Base-by-base conservation (phyloP, 768 basidiomycete genomes). In the Gymnopilus dilepis region DNA sequence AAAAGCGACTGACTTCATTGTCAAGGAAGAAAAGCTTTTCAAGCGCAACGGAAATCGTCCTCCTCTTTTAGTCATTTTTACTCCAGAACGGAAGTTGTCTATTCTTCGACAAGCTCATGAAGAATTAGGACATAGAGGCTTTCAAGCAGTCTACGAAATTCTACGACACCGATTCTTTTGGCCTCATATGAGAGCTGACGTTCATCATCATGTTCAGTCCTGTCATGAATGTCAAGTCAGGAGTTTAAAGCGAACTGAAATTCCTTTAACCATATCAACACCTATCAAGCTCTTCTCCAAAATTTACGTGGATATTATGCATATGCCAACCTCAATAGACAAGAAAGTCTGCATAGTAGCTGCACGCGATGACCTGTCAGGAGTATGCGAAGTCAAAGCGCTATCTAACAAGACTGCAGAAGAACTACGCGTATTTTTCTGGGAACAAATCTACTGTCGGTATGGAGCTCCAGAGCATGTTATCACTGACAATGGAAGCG, bases 251-350 rank as follows among this genome's bases (percentile, higher is more conserved):
- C 9, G 34, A 37, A 3, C 15, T 3, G 34, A 37, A 37, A 9
- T 37, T 9, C 34, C 34, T 4, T 2, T 8, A 2, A 37, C 2
- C 3, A 50, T 67, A 3, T 57, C 71, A 2, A 21, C 37, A 2
- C 67, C 73, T 1, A 59, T 65, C 0, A 63, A 62, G 0, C 52
- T 76, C 1, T 76, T 76, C 38, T 26, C 56, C 0, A 74, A 75
- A 47, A 63, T 74, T 0, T 70, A 80, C 31, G 63, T 76, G 0
- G 74, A 80, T 53, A 72, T 74, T 0, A 80, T 81, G 77, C 66
- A 70, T 50, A 74, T 82, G 71, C 68, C 60, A 0, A 11, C n/a
- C n/a, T 71, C 64, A 8, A 26, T 17, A 7, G 50, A 58, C 13
- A 65, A 64, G 4, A 68, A 22, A 26, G 31, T 40, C 24, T 69